Base-by-base conservation (phyloP, 1,284 basidiomycete species). In the Schizophyllum commune region DNA sequence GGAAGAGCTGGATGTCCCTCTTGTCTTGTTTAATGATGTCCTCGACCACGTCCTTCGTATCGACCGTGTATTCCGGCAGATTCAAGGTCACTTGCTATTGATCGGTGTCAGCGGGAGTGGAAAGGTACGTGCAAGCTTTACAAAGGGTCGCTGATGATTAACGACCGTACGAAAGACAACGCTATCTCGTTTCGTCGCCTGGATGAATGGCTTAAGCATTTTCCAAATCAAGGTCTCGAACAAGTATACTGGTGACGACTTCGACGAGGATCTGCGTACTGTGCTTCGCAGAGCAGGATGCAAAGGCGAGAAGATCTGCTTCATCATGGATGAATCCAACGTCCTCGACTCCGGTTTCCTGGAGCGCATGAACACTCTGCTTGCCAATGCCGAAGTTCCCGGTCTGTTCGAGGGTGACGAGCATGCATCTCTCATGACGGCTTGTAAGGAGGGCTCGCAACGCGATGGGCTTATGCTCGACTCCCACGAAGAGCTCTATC, bases 311-410 rank as follows among this genome's bases (percentile, higher is more conserved):
- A 98, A 98, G 77, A 91, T 99, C 52, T 98, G 95, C 72, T 99
- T 99, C 82, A 98, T 99, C 75, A 98, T 99, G 96, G 97, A 99
- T 74, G 97, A 99, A 74, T 97, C 94, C 1, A 99, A 99, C 70
- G 96, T 99, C 32, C 88, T 98, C 51, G 96, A 99, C 72, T 95
- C 97, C 5, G 97, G 97, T 61, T 98, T 99, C 81, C 78, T 99
- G 64, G 97, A 99, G 73, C 87, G 97, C 34, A 98, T 99, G 94
- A 99, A 99, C 74, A 99, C 96, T 0, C 84, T 99, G 4, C 84
- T 99, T 13, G 98, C 97, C 52, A 99, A 99, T 69, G 96, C 96
- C n/a, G 97, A 99, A 74, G 96, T 99, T 17, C 97, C 97, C 0
- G 97, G 98, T 72, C 82, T 99, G 13, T 99, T 99, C 70, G 96